These are phyloP conservation scores for Cryptococcus sp. DNA, from an alignment of 1,284 basidiomycete genomes.

Conservation along the genomic window DNA sequence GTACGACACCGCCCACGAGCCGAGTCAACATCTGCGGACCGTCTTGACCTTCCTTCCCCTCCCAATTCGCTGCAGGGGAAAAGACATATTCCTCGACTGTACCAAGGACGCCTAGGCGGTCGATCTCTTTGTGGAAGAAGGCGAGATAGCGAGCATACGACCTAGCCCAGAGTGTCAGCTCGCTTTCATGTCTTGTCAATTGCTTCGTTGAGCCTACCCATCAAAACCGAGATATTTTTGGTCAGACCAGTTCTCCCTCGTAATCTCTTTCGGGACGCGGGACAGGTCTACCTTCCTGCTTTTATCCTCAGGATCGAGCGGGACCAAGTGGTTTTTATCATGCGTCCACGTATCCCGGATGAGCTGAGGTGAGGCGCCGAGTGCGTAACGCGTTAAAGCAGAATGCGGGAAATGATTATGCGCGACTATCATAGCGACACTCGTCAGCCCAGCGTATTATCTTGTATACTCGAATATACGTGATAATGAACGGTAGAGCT, in stretches of 20 bases:
- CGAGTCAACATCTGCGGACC: slow-evolving; percentile 61
- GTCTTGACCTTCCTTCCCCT: slow-evolving; percentile 55
- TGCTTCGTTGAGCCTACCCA: slow-evolving; percentile 52
- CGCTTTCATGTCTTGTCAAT: too few species aligned
- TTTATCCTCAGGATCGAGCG: slow-evolving; percentile 56
- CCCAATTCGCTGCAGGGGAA: slow-evolving; percentile 46
- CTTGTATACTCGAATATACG: neutral
- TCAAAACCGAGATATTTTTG: slow-evolving; percentile 60
- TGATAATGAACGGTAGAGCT: neutral
- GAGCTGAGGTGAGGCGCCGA: slow-evolving; percentile 61
- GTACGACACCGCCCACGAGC: slow-evolving; percentile 57
- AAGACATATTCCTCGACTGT: slow-evolving; percentile 63
- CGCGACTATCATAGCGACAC: slow-evolving; percentile 20
- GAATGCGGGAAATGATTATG: slow-evolving; percentile 64
- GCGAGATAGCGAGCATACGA: slow-evolving; percentile 61
- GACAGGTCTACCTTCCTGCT: slow-evolving; percentile 26
- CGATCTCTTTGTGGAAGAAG: slow-evolving; percentile 62
- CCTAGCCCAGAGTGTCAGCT: slow-evolving; percentile 34
- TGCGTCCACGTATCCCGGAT: slow-evolving; percentile 54
- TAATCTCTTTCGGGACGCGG: slow-evolving; percentile 32
- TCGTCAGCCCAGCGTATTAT: neutral
- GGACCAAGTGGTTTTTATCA: slow-evolving; percentile 52
- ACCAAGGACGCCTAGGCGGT: slow-evolving; percentile 54
- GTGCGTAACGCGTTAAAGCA: slow-evolving; percentile 63
- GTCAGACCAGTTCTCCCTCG: slow-evolving; percentile 58